Conservation (phyloP, 495 filamentous ascomycete species). For the Neurospora sublineolata region DNA sequence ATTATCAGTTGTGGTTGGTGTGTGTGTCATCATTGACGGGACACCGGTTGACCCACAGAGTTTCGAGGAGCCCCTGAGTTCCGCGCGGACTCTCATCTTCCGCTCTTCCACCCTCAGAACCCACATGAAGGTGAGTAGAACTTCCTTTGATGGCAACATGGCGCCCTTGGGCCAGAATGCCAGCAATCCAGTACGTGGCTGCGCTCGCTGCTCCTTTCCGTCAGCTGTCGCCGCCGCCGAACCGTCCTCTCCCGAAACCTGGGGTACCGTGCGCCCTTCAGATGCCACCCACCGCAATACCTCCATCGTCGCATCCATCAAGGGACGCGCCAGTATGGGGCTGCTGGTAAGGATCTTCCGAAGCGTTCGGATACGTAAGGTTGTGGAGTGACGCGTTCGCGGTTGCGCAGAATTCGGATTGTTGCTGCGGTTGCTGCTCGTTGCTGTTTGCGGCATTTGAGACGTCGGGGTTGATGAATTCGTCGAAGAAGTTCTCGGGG, state of each 20-base stretch:
- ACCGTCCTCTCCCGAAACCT: slow-evolving; percentile 28
- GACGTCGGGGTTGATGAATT: slow-evolving; percentile 39
- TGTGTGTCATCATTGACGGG: slow-evolving; percentile 11
- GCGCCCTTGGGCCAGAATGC: slow-evolving; percentile 30
- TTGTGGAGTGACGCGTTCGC: slow-evolving; percentile 32
- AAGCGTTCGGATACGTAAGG: slow-evolving; percentile 39
- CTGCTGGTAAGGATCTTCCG: slow-evolving; percentile 62
- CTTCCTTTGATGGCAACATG: slow-evolving; percentile 39
- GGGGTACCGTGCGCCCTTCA: slow-evolving; percentile 33
- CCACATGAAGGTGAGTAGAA: slow-evolving; percentile 42
- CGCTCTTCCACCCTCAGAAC: slow-evolving; percentile 37
- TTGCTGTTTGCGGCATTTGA: slow-evolving; percentile 21
- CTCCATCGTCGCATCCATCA: slow-evolving; percentile 82
- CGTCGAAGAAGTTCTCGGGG: slow-evolving; percentile 35
- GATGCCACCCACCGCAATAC: slow-evolving; percentile 59
- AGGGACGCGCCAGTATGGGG: slow-evolving; percentile 83
- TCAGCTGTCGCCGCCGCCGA: slow-evolving; percentile 20
- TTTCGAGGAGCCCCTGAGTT: slow-evolving; percentile 11
- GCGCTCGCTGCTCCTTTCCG: slow-evolving; percentile 24
- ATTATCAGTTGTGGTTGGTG: slow-evolving; percentile 1
- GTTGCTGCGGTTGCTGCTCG: slow-evolving; percentile 24
- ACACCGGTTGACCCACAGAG: slow-evolving; percentile 14
- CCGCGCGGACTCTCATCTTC: slow-evolving; percentile 17
- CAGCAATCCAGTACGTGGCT: slow-evolving; percentile 21
- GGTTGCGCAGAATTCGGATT: slow-evolving; percentile 26